Base-by-base conservation (phyloP, 108 stramenopile genomes). In the Seminavis robusta region DNA sequence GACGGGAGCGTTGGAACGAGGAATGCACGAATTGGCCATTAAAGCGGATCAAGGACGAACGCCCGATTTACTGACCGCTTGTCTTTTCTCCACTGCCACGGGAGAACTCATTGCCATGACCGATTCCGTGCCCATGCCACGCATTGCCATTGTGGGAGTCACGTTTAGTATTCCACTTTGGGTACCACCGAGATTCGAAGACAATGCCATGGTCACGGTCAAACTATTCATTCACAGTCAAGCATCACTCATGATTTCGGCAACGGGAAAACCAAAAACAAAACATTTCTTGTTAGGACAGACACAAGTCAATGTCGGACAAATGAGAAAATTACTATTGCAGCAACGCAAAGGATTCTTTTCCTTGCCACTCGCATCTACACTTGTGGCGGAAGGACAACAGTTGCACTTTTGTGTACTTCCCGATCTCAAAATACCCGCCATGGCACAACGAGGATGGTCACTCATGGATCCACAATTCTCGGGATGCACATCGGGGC, bases 401-500 rank as follows among this genome's bases (percentile, higher is more conserved):
- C n/a, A 73, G 36, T 24, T 79, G 54, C 37, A 62, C 5, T 11
- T 78, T 1, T 63, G 61, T 49, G 63, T 49, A 15, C 13, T 68
- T 16, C 53, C 58, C 16, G 79, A 80, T 42, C 28, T 48, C n/a
- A 93, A 93, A 59, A 89, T 87, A 52, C 61, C 50, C 2, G 45
- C 49, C 3, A 42, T 73, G 1, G 65, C 70, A 34, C 69, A 65
- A 3, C 47, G 71, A 10, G 83, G 86, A 10, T 93, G 86, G 88
- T 83, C 74, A 54, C 54, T 93, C 33, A 68, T 86, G 17, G 92
- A 93, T 76, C 83, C 88, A 0, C 63, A 64, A 33, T 62, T 71
- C 50, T 47, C 63, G 19, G 40, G 42, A 33, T 9, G 21, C 17
- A 17, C 10, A 16, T 21, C 28, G 19, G 47, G 46, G n/a, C 65